phyloP scores from a whole-genome alignment of 225 moss, liverwort and hornwort genomes.

The Bryum argenteum region DNA sequence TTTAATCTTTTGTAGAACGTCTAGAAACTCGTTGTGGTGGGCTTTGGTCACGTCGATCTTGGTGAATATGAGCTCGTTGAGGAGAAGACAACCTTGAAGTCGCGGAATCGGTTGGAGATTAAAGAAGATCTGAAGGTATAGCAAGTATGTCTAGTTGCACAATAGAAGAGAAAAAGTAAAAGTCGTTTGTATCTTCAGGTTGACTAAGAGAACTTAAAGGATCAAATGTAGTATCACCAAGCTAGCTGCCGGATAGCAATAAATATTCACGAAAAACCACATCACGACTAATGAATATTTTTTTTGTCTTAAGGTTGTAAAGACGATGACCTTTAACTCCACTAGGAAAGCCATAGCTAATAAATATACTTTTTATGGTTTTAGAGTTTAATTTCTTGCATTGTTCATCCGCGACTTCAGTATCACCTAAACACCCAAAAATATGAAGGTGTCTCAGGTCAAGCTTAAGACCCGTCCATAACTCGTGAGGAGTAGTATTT shows the following conservation, averaged over 20 bases:
- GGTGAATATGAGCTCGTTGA: too few relatives aligned
- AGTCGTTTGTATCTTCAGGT: background rate
- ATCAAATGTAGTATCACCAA: background rate
- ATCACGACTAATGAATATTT: background rate
- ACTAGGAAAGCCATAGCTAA: background rate
- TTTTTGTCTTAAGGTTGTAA: background rate
- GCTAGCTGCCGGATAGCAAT: background rate
- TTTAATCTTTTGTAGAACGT: background rate
- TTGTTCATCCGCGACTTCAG: background rate
- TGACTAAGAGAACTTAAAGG: background rate
- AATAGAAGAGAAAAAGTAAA: too few relatives aligned
- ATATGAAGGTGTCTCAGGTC: background rate
- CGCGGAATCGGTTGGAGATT: too few relatives aligned
- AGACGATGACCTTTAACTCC: background rate
- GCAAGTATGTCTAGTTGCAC: too few relatives aligned
- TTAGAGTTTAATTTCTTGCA: background rate
- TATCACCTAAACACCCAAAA: background rate
- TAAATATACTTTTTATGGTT: background rate
- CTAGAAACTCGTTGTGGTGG: background rate
- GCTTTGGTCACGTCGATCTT: background rate
- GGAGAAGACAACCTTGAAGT: too few relatives aligned
- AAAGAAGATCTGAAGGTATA: too few relatives aligned
- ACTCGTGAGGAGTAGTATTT: background rate
- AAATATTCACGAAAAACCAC: background rate
- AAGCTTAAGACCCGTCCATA: background rate